Conservation (phyloP, 192 early-diverging fungal species). For the Cladochytrium replicatum region DNA sequence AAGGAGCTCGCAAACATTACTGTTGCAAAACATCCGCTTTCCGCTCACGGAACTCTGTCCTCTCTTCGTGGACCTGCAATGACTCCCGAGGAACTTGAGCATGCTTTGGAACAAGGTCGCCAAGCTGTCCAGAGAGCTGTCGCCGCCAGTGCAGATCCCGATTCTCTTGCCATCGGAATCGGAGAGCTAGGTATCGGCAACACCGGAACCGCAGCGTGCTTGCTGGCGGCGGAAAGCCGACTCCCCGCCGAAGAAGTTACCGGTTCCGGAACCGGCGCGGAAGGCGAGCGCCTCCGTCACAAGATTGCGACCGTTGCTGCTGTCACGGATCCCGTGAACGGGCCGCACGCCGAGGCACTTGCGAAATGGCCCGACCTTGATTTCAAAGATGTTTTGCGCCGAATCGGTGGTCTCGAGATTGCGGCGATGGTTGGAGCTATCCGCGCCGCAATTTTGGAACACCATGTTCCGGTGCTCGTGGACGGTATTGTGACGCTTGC, state of each 20-base stretch:
- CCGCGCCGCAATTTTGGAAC: conserved; percentile 1
- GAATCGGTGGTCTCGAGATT: conserved; percentile 10
- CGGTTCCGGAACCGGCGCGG: conserved; percentile 15
- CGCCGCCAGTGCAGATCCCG: neutral
- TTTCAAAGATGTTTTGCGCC: neutral
- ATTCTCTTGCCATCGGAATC: conserved; percentile 7
- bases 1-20: conserved; percentile 3
- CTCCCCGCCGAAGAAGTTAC: conserved; percentile 9
- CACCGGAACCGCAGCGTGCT: conserved; percentile 12
- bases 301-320: too few relatives aligned
- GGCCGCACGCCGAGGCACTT: conserved; percentile 1
- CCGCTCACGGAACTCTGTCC: conserved; percentile 9
- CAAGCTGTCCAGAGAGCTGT: neutral
- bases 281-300: conserved; percentile 7
- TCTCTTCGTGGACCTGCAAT: conserved; percentile 13
- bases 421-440: conserved; percentile 10
- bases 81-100: conserved; percentile 6
- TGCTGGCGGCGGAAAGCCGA: conserved; percentile 10
- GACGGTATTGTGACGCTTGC: conserved; percentile 18
- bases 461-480: conserved; percentile 4
- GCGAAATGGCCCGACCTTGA: neutral
- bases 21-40: neutral
- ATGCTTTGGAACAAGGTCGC: conserved; percentile 6
- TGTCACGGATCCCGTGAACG: neutral
- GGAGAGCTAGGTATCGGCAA: conserved; percentile 25